Conservation (phyloP, 2,329 filamentous ascomycete species). For the Zasmidium cellare region DNA sequence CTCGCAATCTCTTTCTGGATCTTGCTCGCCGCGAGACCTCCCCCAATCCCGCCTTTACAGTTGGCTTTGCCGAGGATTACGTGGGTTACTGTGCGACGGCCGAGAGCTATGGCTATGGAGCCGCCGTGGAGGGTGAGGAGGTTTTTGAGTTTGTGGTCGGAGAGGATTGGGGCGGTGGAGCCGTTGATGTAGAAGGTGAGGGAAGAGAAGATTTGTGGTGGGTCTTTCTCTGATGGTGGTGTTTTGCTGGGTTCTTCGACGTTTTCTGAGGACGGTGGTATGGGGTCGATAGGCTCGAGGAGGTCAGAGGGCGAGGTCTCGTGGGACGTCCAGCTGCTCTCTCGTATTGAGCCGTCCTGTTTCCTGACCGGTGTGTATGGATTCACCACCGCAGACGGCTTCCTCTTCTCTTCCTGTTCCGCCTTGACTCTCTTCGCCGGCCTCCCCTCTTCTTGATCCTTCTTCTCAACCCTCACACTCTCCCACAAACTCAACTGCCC, state of each 20-base stretch:
- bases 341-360: slow-evolving; percentile 29
- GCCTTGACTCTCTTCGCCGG: slow-evolving; percentile 23
- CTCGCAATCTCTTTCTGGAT: slow-evolving; percentile 75
- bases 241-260: neutral
- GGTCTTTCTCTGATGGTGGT: neutral
- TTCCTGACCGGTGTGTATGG: slow-evolving; percentile 33
- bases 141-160: slow-evolving; percentile 82
- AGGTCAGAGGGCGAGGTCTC: slow-evolving; percentile 33
- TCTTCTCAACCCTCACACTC: slow-evolving; percentile 28
- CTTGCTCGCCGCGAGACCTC: slow-evolving; percentile 75
- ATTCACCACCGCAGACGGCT: slow-evolving; percentile 30
- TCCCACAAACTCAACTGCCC: slow-evolving; percentile 45
- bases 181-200: slow-evolving; percentile 84
- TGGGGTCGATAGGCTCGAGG: slow-evolving; percentile 26
- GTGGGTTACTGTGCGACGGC: slow-evolving; percentile 75
- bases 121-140: slow-evolving; percentile 75
- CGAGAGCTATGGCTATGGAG: slow-evolving; percentile 67
- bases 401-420: slow-evolving; percentile 5
- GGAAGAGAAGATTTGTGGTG: slow-evolving; percentile 53
- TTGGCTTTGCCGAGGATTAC: slow-evolving; percentile 72
- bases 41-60: slow-evolving; percentile 51
- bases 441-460: slow-evolving; percentile 16
- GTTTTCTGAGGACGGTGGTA: neutral
- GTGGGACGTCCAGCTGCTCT: slow-evolving; percentile 35
- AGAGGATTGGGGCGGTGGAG: slow-evolving; percentile 74